Evolutionary conservation across 441 rosid genomes (phyloP).

Genomic region (Populus trichocarpa): DNA sequence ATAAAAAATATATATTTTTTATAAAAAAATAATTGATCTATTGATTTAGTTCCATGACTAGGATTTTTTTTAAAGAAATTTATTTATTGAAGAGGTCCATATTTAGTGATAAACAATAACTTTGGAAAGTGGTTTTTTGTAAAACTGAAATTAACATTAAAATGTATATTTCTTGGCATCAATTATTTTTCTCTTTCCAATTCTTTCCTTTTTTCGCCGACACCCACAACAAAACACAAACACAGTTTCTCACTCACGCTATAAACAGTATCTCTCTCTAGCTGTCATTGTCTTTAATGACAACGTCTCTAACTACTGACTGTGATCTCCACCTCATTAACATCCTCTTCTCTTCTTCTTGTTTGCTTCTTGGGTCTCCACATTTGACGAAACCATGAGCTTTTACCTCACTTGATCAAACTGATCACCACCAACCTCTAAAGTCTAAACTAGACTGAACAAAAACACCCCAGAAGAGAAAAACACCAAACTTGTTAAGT

Average conservation of each 20-base stretch:
- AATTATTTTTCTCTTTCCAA: not conserved
- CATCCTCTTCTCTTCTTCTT: not conserved
- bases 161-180: too few species aligned
- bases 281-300: slow-evolving; percentile 41
- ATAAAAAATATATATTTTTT: too few species aligned
- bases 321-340: slow-evolving; percentile 22
- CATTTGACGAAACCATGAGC: slow-evolving; percentile 25
- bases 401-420: slow-evolving; percentile 18
- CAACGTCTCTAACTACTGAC: slow-evolving; percentile 27
- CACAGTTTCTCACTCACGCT: not conserved
- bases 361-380: slow-evolving; percentile 9
- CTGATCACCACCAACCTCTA: not conserved
- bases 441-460: not conserved
- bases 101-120: not conserved
- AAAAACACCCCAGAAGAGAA: not conserved
- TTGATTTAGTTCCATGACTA: too few species aligned
- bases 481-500: not conserved
- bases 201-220: slow-evolving; percentile 31
- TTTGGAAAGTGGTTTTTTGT: not conserved
- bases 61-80: not conserved
- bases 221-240: slow-evolving; percentile 13
- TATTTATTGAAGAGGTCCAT: not conserved
- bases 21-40: too few species aligned
- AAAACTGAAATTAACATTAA: too few species aligned
- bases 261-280: not conserved